Conservation (phyloP, 2,329 filamentous ascomycete genomes). For the Diaporthe humulicola region DNA sequence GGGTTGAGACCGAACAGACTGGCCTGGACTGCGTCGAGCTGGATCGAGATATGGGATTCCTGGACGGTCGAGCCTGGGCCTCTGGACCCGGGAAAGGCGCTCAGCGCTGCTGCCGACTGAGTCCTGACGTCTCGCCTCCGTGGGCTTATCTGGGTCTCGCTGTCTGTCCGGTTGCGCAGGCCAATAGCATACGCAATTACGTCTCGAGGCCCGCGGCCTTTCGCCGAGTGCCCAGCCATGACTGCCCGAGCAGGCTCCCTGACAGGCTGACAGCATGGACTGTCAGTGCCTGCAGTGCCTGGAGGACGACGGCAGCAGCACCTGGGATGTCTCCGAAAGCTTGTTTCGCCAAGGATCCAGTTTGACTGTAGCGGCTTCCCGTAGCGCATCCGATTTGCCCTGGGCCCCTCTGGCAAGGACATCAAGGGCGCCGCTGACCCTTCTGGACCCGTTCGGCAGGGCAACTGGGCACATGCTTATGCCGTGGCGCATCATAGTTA, state of each 20-base stretch:
- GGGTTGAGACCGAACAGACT: constrained; percentile 23
- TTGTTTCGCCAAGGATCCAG: constrained; percentile 31
- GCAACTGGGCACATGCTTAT: neutral
- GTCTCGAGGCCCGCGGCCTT: constrained; percentile 21
- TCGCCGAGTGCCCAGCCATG: constrained; percentile 30
- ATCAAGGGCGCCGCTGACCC: neutral
- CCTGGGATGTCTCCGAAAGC: constrained; percentile 18
- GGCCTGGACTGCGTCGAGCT: neutral
- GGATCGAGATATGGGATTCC: neutral
- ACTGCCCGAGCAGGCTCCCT: neutral
- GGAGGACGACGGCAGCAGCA: neutral
- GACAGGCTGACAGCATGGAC: neutral
- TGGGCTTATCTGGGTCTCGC: constrained; percentile 24
- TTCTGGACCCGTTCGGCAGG: neutral
- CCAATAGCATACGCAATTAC: constrained; percentile 13
- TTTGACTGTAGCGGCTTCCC: constrained; percentile 10
- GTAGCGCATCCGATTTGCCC: constrained; percentile 17
- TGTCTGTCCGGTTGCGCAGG: constrained; percentile 14
- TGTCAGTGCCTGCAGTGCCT: neutral
- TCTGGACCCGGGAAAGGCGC: neutral
- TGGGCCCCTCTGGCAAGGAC: neutral
- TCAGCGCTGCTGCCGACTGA: neutral
- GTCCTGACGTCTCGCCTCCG: constrained; percentile 14
- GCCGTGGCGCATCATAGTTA: constrained; percentile 33
- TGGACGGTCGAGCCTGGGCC: constrained; percentile 16